Conservation (phyloP, 257 asterid genomes). For the Rehmannia glutinosa region DNA sequence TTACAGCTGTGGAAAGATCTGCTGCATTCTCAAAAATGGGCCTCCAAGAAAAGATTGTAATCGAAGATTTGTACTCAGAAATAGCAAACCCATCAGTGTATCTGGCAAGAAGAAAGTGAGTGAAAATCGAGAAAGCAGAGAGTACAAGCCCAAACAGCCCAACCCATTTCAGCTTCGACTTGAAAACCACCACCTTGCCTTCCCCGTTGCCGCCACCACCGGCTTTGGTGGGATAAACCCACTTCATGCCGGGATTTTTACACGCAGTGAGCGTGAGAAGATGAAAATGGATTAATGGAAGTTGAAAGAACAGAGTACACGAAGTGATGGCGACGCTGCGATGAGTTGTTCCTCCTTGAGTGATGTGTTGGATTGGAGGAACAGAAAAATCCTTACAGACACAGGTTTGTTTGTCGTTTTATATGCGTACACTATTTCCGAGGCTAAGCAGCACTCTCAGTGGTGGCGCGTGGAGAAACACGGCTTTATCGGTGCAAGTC, state of each 20-base stretch:
- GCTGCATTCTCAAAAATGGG: conserved; percentile 65
- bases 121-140: conserved; percentile 70
- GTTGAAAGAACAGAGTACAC: background rate
- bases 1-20: conserved; percentile 55
- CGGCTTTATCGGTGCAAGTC: background rate
- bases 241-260: conserved; percentile 40
- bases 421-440: background rate
- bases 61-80: conserved; percentile 79
- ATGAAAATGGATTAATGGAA: background rate
- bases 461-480: conserved; percentile 34
- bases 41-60: conserved; percentile 92
- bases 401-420: conserved; percentile 32
- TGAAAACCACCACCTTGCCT: conserved; percentile 62
- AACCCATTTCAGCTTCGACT: conserved; percentile 83
- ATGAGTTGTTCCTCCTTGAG: background rate
- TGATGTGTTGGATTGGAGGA: conserved; percentile 17
- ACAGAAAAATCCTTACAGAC: conserved; percentile 21
- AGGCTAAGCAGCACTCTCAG: conserved; percentile 4
- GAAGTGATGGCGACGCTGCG: conserved; percentile 27
- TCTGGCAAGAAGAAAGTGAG: conserved; percentile 88
- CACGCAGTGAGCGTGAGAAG: conserved; percentile 15
- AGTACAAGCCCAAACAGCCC: conserved; percentile 75
- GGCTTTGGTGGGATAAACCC: conserved; percentile 44
- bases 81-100: conserved; percentile 54
- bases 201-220: conserved; percentile 33